phyloP scores from a whole-genome alignment of 2,329 filamentous ascomycete species.

The Anthostomella pinea region DNA sequence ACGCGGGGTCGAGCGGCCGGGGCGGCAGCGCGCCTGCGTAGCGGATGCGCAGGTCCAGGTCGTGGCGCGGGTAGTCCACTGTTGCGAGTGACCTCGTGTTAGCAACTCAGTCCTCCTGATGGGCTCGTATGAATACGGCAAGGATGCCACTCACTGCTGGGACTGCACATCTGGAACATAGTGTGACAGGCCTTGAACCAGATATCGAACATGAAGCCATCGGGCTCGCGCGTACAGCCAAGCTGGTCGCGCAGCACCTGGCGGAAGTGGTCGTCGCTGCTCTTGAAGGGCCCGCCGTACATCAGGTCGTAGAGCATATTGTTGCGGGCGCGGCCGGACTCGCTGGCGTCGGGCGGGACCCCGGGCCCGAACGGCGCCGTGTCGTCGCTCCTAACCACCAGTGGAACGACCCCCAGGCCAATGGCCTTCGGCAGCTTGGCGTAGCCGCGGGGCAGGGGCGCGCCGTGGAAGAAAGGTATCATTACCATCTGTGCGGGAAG shows the following conservation, averaged over 20 bases:
- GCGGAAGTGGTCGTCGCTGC: not conserved
- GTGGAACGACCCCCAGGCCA: constrained; percentile 38
- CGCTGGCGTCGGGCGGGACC: constrained; percentile 36
- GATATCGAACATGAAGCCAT: constrained; percentile 23
- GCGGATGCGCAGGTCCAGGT: constrained; percentile 37
- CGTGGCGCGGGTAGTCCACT: constrained; percentile 35
- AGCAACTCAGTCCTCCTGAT: too few relatives aligned
- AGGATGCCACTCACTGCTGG: too few relatives aligned
- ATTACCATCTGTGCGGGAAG: too few relatives aligned
- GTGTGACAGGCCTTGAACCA: constrained; percentile 32
- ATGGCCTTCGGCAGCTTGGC: constrained; percentile 35
- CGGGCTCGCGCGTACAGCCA: constrained; percentile 10
- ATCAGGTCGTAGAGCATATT: constrained; percentile 23
- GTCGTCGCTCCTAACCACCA: constrained; percentile 37
- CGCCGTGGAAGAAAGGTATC: constrained; percentile 37
- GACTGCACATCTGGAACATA: constrained; percentile 35
- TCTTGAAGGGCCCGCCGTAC: constrained; percentile 3
- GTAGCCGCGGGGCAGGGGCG: constrained; percentile 37
- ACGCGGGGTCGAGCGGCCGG: constrained; percentile 27
- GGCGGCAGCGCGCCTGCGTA: constrained; percentile 42
- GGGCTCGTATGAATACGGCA: too few relatives aligned
- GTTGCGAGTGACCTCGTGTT: too few relatives aligned
- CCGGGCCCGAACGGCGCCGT: constrained; percentile 38
- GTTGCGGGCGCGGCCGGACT: constrained; percentile 36
- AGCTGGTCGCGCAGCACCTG: constrained; percentile 4